Base-by-base conservation (phyloP, 768 basidiomycete genomes). In the Lentinula sp. region DNA sequence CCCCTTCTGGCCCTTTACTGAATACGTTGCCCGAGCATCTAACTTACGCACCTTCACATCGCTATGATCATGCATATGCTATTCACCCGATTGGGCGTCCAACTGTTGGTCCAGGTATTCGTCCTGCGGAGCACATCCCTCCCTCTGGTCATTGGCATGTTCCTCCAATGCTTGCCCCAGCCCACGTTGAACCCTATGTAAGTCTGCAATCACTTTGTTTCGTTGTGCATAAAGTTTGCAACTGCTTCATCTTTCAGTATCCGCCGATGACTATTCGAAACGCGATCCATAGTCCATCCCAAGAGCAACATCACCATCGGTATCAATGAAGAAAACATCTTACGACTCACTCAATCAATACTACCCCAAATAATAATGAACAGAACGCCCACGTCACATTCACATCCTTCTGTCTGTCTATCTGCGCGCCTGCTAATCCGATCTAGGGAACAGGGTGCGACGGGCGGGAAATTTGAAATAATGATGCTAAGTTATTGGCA, bases 101-200 rank as follows among this genome's bases (percentile, higher is more conserved):
- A 59, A 62, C 69, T 58, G 67, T 71, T 68, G 70, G 72, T 37
- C 72, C 74, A 61, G 76, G 79, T 60, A 81, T 84, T 63, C 83
- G 85, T 58, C 71, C 81, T 20, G 75, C 83, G 68, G 76, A 76
- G 51, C 81, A 84, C 62, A 67, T 72, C 46, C 79, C 80, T 56
- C 68, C 77, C 60, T 35, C 54, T 23, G 42, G 76, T 53, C 83
- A 85, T 57, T 88, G 86, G 86, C 75, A 76, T 54, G 75, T 80
- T n/a, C 68, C 79, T 42, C 57, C 55, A 71, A 69, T 80, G 62
- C 66, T 79, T 59, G 70, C 77, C 32, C 76, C 81, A 18, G 65
- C 80, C 55, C 81, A 86, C 65, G 76, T 86, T 69, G 85, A 90
- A 50, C 71, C 86, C 60, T 90, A 83, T 71, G 90, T 91, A 72